phyloP scores from a whole-genome alignment of 306 rosid species.

The Sechiopsis laciniata region DNA sequence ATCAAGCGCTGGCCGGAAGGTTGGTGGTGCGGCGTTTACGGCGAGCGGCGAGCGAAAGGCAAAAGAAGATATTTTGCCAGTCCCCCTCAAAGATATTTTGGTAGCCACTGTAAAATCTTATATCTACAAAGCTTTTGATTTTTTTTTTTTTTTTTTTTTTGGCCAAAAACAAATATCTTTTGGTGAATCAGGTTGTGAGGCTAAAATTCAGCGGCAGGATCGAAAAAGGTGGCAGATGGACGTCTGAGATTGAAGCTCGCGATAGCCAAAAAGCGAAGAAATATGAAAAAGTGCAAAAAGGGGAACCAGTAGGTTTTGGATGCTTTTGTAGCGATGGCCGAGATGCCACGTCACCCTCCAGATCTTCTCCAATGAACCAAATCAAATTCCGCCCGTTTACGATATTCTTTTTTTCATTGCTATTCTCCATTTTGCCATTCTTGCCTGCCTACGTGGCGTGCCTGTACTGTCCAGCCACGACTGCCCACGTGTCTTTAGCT shows the following conservation, averaged over 20 bases:
- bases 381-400: background rate
- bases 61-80: background rate
- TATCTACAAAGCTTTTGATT: constrained; percentile 10
- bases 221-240: background rate
- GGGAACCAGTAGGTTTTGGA: constrained; percentile 24
- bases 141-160: background rate
- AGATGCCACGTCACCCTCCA: constrained; percentile 48
- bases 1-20: constrained; percentile 8
- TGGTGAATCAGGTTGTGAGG: constrained; percentile 2
- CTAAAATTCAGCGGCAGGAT: background rate
- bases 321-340: constrained; percentile 48
- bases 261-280: constrained; percentile 7
- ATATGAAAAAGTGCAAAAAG: constrained; percentile 35
- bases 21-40: background rate
- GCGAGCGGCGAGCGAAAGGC: background rate
- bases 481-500: background rate
- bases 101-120: background rate
- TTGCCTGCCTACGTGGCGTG: constrained; percentile 9
- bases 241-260: constrained; percentile 9
- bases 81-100: background rate
- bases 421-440: background rate
- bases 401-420: background rate
- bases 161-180: constrained; percentile 15
- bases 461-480: background rate
- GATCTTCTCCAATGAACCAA: constrained; percentile 22